Base-by-base conservation (phyloP, 768 basidiomycete genomes). In the Trametes sanguinea region DNA sequence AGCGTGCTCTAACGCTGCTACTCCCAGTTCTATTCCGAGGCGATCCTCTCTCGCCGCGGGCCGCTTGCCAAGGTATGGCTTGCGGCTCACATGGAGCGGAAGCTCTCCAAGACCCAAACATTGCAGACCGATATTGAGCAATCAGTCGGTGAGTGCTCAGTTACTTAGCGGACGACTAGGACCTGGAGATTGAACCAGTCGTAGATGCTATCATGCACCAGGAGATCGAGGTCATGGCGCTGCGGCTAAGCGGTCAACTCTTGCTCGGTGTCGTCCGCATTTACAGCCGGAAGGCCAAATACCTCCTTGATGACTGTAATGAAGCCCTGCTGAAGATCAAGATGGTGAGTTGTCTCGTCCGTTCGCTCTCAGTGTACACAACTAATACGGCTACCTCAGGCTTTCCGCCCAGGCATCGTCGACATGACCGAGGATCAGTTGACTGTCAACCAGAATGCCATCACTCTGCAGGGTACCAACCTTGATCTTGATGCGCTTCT, bases 21-120 rank as follows among this genome's bases (percentile, higher is more conserved):
- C 29, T 3, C 37, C 8, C 59, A 92, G 92, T 95, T 95, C 75
- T 95, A 93, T 73, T 94, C 94, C 52, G 94, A 97, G 73, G 88
- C 93, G 39, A 94, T 98, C 75, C 83, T 97, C 67, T 93, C 94
- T 48, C 89, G 94, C 68, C 89, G 94, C 58, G 95, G 96, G 46
- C 93, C 96, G 3, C 81, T 99, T 42, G 96, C 94, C 39, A 93
- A 89, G 78, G 94, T 99, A 80, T 99, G 97, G 97, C 89, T 99
- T 56, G 95, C 96, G 44, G 96, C 97, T 1, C 96, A 98, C 81
- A 95, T 96, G 88, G 95, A 98, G 76, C 87, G 94, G 71, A 98
- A 98, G 79, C 87, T 99, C 70, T 94, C 92, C 68, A 99, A 98
- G 76, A 87, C 89, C 30, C 94, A 96, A 74, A 94, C 96, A 1